A percentile compares a stretch with the other conserved stretches of the same genome.
phyloP scores from a whole-genome alignment of 169 alveolate genomes.

The Blepharisma undulans region DNA sequence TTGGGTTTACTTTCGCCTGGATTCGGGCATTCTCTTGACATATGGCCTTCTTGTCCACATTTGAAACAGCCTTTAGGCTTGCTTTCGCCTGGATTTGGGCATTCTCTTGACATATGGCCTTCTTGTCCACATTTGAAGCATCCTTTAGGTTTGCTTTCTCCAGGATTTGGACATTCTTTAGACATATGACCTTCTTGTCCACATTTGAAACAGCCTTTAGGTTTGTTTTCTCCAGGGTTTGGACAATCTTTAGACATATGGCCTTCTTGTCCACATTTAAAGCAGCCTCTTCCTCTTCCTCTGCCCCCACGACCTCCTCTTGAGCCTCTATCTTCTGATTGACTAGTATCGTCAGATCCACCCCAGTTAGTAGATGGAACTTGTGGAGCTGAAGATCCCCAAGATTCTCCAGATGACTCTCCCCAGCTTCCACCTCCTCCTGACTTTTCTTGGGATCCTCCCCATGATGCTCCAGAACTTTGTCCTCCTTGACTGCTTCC shows the following conservation, averaged over 20 bases:
- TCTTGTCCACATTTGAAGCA: background rate
- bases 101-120: constrained; percentile 17
- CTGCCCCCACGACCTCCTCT: background rate
- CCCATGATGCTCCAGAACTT: background rate
- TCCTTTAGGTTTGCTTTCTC: background rate
- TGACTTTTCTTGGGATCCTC: background rate
- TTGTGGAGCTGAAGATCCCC: background rate
- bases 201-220: background rate
- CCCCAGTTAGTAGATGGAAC: background rate
- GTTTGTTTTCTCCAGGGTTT: background rate
- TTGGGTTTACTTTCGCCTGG: background rate
- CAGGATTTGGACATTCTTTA: background rate
- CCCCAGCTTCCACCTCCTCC: background rate
- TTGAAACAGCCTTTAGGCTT: constrained; percentile 2
- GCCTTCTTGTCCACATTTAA: background rate
- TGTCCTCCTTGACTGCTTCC: background rate
- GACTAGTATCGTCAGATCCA: background rate
- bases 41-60: constrained; percentile 12
- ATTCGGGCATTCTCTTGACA: background rate
- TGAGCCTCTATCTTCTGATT: background rate
- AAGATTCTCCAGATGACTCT: background rate
- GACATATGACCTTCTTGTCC: background rate
- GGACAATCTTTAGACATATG: background rate
- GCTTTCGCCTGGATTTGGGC: background rate
- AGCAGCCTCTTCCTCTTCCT: background rate